Conservation (phyloP, 768 basidiomycete genomes). For the Tricholoma hemisulphureum region DNA sequence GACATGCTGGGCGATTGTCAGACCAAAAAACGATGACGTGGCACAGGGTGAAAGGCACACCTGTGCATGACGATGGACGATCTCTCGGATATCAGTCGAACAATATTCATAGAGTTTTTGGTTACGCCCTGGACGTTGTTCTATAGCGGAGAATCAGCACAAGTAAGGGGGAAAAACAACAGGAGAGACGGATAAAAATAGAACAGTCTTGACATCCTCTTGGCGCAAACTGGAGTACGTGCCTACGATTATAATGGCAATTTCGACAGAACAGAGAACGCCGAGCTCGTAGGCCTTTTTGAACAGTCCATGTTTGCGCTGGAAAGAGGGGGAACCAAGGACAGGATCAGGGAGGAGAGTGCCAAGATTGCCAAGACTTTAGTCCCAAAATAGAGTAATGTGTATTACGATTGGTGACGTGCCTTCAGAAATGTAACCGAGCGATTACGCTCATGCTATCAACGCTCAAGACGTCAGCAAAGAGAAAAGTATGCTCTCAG, state of each 20-base stretch:
- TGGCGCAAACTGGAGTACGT: not conserved
- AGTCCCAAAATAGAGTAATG: not conserved
- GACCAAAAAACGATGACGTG: not conserved
- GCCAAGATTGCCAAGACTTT: slow-evolving; percentile 10
- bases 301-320: slow-evolving; percentile 15
- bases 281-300: slow-evolving; percentile 17
- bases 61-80: not conserved
- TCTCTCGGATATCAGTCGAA: slow-evolving; percentile 1
- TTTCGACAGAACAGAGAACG: slow-evolving; percentile 14
- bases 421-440: slow-evolving; percentile 15
- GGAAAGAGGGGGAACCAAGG: not conserved
- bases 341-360: not conserved
- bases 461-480: not conserved
- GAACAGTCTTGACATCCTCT: not conserved
- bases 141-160: not conserved
- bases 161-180: no score
- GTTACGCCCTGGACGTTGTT: slow-evolving; percentile 1
- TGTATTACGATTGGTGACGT: not conserved
- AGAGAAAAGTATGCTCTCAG: no score
- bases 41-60: not conserved
- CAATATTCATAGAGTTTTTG: slow-evolving; percentile 4
- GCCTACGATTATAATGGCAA: slow-evolving; percentile 17
- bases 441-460: slow-evolving; percentile 16
- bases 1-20: not conserved
- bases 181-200: not conserved